These are phyloP conservation scores for Chrysopogon serrulatus DNA, from an alignment of 176 grass and related monocot species.

Conservation along the genomic window DNA sequence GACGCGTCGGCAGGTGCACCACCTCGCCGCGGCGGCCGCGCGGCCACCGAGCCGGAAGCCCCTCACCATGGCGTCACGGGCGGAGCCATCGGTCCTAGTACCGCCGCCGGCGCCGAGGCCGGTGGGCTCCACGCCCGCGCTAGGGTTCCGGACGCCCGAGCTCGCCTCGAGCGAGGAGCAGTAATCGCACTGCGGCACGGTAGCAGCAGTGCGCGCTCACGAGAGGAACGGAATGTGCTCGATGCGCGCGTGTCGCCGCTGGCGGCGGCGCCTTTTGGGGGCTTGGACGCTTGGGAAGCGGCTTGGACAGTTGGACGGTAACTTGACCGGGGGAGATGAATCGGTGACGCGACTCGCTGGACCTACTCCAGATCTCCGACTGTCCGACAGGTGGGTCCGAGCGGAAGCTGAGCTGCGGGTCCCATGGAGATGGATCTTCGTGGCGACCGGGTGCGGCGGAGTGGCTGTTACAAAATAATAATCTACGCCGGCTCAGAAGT, in stretches of 20 bases:
- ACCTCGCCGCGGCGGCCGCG: conserved; percentile 31
- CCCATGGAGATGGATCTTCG: not conserved
- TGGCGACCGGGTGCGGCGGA: not conserved
- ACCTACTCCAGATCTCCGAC: not conserved
- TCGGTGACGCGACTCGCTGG: not conserved
- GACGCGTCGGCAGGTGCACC: conserved; percentile 51
- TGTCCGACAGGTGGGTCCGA: not conserved
- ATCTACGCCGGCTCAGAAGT: not conserved
- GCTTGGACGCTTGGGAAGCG: not conserved
- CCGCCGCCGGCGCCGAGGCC: not conserved
- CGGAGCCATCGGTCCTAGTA: conserved; percentile 22
- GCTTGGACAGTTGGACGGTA: not conserved
- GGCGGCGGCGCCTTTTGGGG: not conserved
- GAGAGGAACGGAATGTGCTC: not conserved
- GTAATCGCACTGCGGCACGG: not conserved
- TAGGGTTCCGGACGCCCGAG: conserved; percentile 10
- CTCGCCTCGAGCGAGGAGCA: not conserved
- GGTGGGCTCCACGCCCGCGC: not conserved
- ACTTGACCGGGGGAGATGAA: not conserved
- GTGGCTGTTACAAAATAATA: no score
- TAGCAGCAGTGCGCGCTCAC: not conserved
- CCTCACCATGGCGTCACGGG: conserved; percentile 22
- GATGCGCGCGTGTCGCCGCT: conserved; percentile 1
- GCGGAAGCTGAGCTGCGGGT: not conserved
- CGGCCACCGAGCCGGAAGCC: conserved; percentile 17